Conservation (phyloP, 345 rosid species). For the Syzygium grande region DNA sequence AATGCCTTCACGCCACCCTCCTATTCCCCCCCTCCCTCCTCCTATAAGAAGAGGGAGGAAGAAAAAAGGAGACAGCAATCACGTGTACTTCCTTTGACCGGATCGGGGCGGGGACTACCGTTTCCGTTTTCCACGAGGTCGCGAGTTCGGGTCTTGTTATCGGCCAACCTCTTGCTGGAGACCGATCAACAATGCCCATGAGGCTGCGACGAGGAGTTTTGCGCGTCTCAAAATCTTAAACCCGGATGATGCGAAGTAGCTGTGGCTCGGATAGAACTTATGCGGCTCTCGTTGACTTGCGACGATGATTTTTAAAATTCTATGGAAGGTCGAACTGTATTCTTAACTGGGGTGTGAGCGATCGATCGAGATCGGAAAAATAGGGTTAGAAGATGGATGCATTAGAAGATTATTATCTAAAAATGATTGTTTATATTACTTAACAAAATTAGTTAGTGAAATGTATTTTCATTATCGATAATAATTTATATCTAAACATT, state of each 20-base stretch:
- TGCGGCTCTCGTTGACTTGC: not conserved
- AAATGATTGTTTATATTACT: no score
- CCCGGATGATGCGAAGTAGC: not conserved
- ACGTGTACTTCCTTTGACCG: not conserved
- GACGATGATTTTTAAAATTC: not conserved
- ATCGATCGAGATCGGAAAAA: not conserved
- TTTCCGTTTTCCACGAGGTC: not conserved
- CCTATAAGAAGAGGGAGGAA: not conserved
- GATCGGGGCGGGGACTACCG: not conserved
- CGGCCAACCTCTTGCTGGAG: not conserved
- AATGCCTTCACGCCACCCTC: not conserved
- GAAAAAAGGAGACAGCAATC: not conserved
- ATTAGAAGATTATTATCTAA: no score
- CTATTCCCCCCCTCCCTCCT: not conserved
- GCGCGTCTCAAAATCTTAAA: not conserved
- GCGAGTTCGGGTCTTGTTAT: not conserved
- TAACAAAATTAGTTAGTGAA: no score
- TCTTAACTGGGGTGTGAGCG: not conserved
- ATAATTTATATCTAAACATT: no score
- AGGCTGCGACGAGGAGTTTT: not conserved
- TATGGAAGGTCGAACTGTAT: not conserved
- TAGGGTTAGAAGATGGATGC: not conserved
- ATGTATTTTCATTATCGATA: no score
- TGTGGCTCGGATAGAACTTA: not conserved
- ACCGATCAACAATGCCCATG: not conserved